Evolutionary conservation across 2,329 filamentous ascomycete genomes (phyloP).

Genomic region (Ascomycota sp.): DNA sequence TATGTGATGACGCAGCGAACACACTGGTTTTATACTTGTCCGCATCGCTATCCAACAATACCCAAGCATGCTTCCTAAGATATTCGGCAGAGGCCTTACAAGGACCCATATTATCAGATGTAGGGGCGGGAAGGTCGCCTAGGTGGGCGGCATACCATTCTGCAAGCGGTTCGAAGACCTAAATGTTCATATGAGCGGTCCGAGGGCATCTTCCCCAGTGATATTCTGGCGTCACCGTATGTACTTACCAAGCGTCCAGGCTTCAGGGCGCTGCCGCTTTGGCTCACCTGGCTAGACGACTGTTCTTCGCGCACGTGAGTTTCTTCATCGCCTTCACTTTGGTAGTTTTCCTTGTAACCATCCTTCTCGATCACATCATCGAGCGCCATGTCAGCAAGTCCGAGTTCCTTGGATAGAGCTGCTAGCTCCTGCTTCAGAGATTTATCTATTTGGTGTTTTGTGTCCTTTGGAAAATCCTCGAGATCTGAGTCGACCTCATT

Average conservation of each 20-base stretch:
- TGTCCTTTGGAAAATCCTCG: slow-evolving; percentile 12
- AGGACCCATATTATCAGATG: slow-evolving; percentile 22
- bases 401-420: slow-evolving; percentile 18
- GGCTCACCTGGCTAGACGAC: background rate
- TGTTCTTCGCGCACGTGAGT: slow-evolving; percentile 12
- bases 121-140: slow-evolving; percentile 20
- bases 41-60: slow-evolving; percentile 60
- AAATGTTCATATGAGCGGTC: slow-evolving; percentile 12
- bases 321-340: slow-evolving; percentile 12
- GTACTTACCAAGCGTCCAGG: slow-evolving; percentile 15
- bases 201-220: slow-evolving; percentile 1
- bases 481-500: slow-evolving; percentile 26
- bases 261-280: slow-evolving; percentile 5
- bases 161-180: slow-evolving; percentile 36
- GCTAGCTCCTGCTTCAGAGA: slow-evolving; percentile 14
- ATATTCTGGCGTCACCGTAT: no score
- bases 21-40: slow-evolving; percentile 52
- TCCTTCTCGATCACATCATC: slow-evolving; percentile 17
- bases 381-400: slow-evolving; percentile 13
- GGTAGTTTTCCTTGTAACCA: no score
- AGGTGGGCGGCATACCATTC: slow-evolving; percentile 33
- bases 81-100: slow-evolving; percentile 23
- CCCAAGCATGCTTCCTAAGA: slow-evolving; percentile 49
- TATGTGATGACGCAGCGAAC: slow-evolving; percentile 70
- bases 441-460: slow-evolving; percentile 20